A percentile compares a stretch with the other conserved stretches of the same genome.
Conservation (phyloP, 805 yeast genomes). For the Lachancea nothofagi region DNA sequence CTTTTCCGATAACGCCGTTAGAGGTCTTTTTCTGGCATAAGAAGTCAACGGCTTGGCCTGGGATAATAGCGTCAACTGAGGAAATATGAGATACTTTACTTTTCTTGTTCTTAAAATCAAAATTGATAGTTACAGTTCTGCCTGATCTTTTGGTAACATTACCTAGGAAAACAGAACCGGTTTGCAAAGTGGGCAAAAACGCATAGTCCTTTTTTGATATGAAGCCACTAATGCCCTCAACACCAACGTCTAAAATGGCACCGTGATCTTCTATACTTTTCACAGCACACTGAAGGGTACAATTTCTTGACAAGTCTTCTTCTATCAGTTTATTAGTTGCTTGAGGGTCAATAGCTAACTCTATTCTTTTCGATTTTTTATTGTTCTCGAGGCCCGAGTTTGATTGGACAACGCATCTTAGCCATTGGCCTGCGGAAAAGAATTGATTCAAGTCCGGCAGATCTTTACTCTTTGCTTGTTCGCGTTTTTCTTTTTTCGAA, state of each 20-base stretch:
- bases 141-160: slow-evolving; percentile 45
- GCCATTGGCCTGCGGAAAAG: slow-evolving; percentile 77
- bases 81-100: slow-evolving; percentile 50
- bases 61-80: slow-evolving; percentile 73
- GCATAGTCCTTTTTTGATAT: slow-evolving; percentile 63
- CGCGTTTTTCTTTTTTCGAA: slow-evolving; percentile 13
- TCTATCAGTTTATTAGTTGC: slow-evolving; percentile 58
- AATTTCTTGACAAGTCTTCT: slow-evolving; percentile 61
- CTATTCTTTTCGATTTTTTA: slow-evolving; percentile 54
- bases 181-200: slow-evolving; percentile 35
- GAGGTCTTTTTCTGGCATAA: slow-evolving; percentile 52
- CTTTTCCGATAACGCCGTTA: slow-evolving; percentile 66
- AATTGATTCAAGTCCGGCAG: slow-evolving; percentile 51
- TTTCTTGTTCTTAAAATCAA: slow-evolving; percentile 41
- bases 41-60: slow-evolving; percentile 80
- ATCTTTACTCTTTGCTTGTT: slow-evolving; percentile 25
- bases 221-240: slow-evolving; percentile 57
- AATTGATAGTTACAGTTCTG: slow-evolving; percentile 48
- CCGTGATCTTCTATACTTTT: slow-evolving; percentile 91
- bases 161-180: slow-evolving; percentile 69
- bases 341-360: slow-evolving; percentile 68
- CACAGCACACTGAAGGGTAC: slow-evolving; percentile 67
- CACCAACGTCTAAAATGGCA: slow-evolving; percentile 66
- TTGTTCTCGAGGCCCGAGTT: slow-evolving; percentile 40
- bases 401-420: slow-evolving; percentile 71